Base-by-base conservation (phyloP, 805 yeast genomes). In the Kuraishia piskuri region DNA sequence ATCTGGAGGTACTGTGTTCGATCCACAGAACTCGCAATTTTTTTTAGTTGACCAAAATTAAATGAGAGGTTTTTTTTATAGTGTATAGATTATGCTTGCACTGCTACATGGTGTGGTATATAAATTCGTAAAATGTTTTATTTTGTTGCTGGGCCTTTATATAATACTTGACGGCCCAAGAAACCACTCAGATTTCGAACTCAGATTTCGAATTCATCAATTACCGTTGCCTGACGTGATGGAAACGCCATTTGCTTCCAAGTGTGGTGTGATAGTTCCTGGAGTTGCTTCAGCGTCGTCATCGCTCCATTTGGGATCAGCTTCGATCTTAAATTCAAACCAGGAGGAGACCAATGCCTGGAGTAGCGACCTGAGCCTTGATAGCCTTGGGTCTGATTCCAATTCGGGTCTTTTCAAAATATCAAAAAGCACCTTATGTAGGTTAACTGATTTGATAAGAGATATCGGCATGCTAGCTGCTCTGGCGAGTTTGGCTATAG, bases 1-100 rank as follows among this genome's bases (percentile, higher is more conserved):
- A 83, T 83, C 88, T 83, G 88, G 79, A 84, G 89, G 90, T 83
- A 88, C 85, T 82, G 88, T 81, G 88, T 84, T 84, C 89, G 85
- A 84, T 82, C 88, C 89, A 81, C 88, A 82, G 80, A 79, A 77
- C 68, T 77, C 82, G 84, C 84, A 79, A 60, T 57, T 57, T 48
- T 48, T 50, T 50, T 49, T 53, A 22, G n/a, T n/a, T n/a, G n/a
- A n/a, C n/a, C n/a, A n/a, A n/a, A n/a, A n/a, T n/a, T n/a, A n/a
- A n/a, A n/a, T n/a, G n/a, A n/a, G n/a, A n/a, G n/a, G n/a, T n/a
- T n/a, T n/a, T n/a, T n/a, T n/a, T n/a, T n/a, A n/a, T n/a, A n/a
- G n/a, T n/a, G n/a, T n/a, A n/a, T n/a, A n/a, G n/a, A n/a, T n/a
- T n/a, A n/a, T n/a, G n/a, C n/a, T n/a, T n/a, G n/a, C n/a, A n/a